Evolutionary conservation across 257 asterid genomes (phyloP).

Genomic region (Gentiana straminea): DNA sequence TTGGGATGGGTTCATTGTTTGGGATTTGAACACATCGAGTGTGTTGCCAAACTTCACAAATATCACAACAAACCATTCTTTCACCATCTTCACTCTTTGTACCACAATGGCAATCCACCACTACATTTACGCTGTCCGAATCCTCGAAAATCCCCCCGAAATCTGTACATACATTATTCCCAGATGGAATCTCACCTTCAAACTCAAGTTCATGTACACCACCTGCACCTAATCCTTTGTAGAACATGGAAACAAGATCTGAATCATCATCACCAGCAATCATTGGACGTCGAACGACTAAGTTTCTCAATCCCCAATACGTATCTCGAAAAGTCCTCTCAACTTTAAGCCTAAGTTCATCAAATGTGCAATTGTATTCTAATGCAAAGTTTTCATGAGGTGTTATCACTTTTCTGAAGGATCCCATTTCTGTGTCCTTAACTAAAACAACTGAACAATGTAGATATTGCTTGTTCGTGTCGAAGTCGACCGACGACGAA

Average conservation of each 20-base stretch:
- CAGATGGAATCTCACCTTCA: constrained; percentile 25
- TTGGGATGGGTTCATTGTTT: constrained; percentile 42
- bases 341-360: constrained; percentile 49
- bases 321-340: constrained; percentile 51
- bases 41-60: constrained; percentile 87
- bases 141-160: constrained; percentile 21
- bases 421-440: constrained; percentile 5
- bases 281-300: constrained; percentile 20
- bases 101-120: constrained; percentile 73
- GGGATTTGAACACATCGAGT: constrained; percentile 61
- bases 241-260: constrained; percentile 42
- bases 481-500: constrained; percentile 7
- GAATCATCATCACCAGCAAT: constrained; percentile 27
- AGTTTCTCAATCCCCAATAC: constrained; percentile 44
- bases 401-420: constrained; percentile 10
- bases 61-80: constrained; percentile 75
- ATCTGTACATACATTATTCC: neutral
- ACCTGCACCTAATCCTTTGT: constrained; percentile 9
- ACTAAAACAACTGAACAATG: constrained; percentile 32
- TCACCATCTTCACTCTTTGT: constrained; percentile 76
- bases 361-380: constrained; percentile 29
- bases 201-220: constrained; percentile 41
- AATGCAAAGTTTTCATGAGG: constrained; percentile 48
- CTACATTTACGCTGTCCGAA: constrained; percentile 8
- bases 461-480: constrained; percentile 19